Conservation (phyloP, 768 basidiomycete genomes). For the Boletus rubescentipes region DNA sequence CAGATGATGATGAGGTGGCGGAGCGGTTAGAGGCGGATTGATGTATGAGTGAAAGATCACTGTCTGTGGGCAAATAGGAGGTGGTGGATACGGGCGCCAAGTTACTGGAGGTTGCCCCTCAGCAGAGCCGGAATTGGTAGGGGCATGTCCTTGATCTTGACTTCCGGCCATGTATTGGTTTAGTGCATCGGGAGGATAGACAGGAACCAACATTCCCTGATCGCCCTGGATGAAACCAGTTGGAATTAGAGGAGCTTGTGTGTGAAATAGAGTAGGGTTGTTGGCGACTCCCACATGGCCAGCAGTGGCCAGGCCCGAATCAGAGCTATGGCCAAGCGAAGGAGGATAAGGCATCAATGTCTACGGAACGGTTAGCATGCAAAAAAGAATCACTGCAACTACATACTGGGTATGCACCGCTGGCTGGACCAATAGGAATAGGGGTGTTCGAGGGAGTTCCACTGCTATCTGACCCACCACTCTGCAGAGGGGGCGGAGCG, state of each 20-base stretch:
- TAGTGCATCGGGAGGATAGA: slow-evolving; percentile 69
- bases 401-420: slow-evolving; percentile 48
- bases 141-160: slow-evolving; percentile 27
- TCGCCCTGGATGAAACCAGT: slow-evolving; percentile 73
- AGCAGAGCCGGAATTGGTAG: slow-evolving; percentile 20
- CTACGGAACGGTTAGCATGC: slow-evolving; percentile 28
- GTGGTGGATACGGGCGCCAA: slow-evolving; percentile 36
- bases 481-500: slow-evolving; percentile 25
- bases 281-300: slow-evolving; percentile 18
- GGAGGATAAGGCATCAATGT: slow-evolving; percentile 52
- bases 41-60: slow-evolving; percentile 32
- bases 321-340: slow-evolving; percentile 30
- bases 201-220: slow-evolving; percentile 67
- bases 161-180: slow-evolving; percentile 63
- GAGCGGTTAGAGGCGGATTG: slow-evolving; percentile 20
- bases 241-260: slow-evolving; percentile 58
- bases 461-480: slow-evolving; percentile 40
- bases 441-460: slow-evolving; percentile 31
- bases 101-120: slow-evolving; percentile 31
- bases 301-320: slow-evolving; percentile 24
- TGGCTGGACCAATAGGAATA: slow-evolving; percentile 39
- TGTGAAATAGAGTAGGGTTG: slow-evolving; percentile 16
- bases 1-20: slow-evolving; percentile 17
- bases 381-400: not conserved
- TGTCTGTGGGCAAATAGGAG: slow-evolving; percentile 32